Conservation (phyloP, 169 alveolate species). For the Cryptosporidium baileyi region DNA sequence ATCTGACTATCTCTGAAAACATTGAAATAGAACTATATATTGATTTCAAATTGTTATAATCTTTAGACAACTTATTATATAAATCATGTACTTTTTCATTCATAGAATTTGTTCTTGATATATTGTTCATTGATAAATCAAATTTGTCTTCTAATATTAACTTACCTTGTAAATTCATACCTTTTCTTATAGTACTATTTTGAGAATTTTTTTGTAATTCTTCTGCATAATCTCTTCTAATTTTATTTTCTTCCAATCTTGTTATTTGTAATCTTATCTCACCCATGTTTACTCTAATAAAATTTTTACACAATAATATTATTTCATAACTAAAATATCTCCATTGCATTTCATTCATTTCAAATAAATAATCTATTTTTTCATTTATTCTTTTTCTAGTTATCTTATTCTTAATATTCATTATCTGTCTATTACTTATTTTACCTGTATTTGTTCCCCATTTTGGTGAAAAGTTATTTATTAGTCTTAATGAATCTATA, state of each 20-base stretch:
- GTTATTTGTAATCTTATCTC: constrained; percentile 8
- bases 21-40: constrained; percentile 8
- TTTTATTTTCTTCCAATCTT: constrained; percentile 14
- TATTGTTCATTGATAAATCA: too few relatives aligned
- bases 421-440: neutral
- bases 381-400: neutral
- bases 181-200: neutral
- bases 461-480: constrained; percentile 52
- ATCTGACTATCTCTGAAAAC: constrained; percentile 44
- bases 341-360: constrained; percentile 63
- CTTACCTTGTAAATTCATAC: neutral
- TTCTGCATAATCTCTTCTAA: neutral
- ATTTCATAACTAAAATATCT: constrained; percentile 10
- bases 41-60: neutral
- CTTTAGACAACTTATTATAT: neutral
- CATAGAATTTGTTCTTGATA: neutral
- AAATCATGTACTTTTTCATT: neutral
- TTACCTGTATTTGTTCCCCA: constrained; percentile 54
- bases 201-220: neutral
- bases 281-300: constrained; percentile 12
- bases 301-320: neutral
- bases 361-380: neutral
- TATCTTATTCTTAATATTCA: neutral
- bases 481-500: neutral
- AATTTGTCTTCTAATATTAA: neutral